phyloP scores from a whole-genome alignment of 371 early-diverging fungal species.

The Mucor saturninus region DNA sequence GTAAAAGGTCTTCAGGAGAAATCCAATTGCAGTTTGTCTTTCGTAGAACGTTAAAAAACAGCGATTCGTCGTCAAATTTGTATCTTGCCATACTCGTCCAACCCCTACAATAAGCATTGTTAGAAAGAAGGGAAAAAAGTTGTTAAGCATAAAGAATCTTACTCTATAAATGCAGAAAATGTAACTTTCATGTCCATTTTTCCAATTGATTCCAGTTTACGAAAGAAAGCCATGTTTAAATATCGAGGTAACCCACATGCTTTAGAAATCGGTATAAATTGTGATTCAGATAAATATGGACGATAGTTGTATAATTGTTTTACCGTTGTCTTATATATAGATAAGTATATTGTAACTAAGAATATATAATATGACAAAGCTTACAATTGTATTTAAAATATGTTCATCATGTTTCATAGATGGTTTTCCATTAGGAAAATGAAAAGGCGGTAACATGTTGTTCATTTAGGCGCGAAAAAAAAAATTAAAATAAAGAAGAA shows the following conservation, averaged over 20 bases:
- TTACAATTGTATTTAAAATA: conserved; percentile 15
- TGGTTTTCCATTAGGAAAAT: conserved; percentile 15
- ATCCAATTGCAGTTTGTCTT: conserved; percentile 32
- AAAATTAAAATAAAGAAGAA: conserved; percentile 47
- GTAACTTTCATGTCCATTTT: conserved; percentile 6
- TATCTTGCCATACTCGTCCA: conserved; percentile 39
- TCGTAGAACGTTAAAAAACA: conserved; percentile 47
- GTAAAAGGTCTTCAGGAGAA: conserved; percentile 52
- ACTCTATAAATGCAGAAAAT: conserved; percentile 25
- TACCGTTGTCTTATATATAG: conserved; percentile 12
- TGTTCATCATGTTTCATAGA: conserved; percentile 3
- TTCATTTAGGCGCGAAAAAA: conserved; percentile 5
- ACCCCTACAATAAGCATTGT: conserved; percentile 25
- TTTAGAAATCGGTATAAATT: conserved; percentile 60
- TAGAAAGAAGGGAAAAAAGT: neutral
- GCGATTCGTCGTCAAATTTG: conserved; percentile 47
- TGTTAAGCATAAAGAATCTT: neutral
- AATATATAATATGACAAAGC: neutral
- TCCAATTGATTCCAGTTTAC: conserved; percentile 41
- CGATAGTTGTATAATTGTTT: conserved; percentile 16
- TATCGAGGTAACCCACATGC: conserved; percentile 64
- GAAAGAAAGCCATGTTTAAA: conserved; percentile 66
- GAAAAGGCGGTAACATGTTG: conserved; percentile 14
- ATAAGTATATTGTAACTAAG: neutral
- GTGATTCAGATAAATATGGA: conserved; percentile 40